A percentile compares a stretch with the other conserved stretches of the same genome.
Evolutionary conservation across 768 basidiomycete species (phyloP).

Genomic region (Artomyces pyxidatus): DNA sequence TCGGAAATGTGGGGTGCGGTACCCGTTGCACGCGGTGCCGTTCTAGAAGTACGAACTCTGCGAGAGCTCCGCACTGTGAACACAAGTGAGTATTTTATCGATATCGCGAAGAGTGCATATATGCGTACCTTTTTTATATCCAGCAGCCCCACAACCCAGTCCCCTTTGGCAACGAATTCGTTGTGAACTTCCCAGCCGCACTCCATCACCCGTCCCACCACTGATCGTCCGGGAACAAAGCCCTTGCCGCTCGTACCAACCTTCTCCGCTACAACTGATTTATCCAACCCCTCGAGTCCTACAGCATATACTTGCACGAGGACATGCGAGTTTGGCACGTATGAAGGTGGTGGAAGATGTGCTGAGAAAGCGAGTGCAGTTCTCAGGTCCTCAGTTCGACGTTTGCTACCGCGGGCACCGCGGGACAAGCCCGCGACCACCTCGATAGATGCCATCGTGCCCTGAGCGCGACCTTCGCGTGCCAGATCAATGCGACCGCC

Average conservation of each 20-base stretch:
- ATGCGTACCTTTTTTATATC: conserved; percentile 66
- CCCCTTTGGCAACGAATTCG: conserved; percentile 57
- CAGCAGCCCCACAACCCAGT: conserved; percentile 80
- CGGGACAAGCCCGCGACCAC: conserved; percentile 45
- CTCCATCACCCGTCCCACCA: conserved; percentile 78
- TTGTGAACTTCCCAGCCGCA: conserved; percentile 72
- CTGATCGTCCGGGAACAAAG: conserved; percentile 81
- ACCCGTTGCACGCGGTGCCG: conserved; percentile 68
- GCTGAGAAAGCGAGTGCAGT: conserved; percentile 23
- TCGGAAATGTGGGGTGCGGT: conserved; percentile 39
- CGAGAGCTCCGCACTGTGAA: conserved; percentile 68
- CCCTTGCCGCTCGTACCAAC: conserved; percentile 31
- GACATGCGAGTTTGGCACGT: conserved; percentile 60
- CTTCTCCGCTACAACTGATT: conserved; percentile 49
- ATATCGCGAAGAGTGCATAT: conserved; percentile 5
- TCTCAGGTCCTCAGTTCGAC: conserved; percentile 7
- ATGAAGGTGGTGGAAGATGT: conserved; percentile 54
- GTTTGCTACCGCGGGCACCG: not conserved
- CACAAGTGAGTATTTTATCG: not conserved
- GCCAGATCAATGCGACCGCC: conserved; percentile 65
- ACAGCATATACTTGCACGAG: conserved; percentile 90
- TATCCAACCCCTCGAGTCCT: conserved; percentile 70
- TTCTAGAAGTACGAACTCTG: conserved; percentile 85
- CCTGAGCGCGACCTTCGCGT: conserved; percentile 69
- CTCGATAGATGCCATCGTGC: conserved; percentile 85